Percentiles rank a stretch among this genome's conserved stretches.
Evolutionary conservation across 768 basidiomycete species (phyloP).

Genomic region (Rhodotorula graminis): DNA sequence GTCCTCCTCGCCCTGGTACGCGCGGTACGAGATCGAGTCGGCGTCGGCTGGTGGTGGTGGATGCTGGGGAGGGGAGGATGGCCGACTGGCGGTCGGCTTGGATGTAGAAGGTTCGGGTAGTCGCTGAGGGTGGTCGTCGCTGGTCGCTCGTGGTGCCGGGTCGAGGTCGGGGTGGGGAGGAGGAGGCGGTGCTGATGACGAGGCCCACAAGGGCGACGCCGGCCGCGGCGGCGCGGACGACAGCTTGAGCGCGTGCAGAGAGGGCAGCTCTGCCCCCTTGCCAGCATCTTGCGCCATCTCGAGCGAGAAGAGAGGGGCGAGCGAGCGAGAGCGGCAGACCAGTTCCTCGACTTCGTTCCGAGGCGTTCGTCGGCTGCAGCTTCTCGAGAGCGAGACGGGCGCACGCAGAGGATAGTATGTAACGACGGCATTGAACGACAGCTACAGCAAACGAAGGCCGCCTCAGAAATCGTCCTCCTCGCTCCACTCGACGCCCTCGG

Average conservation of each 20-base stretch:
- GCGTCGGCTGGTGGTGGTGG: too few relatives aligned
- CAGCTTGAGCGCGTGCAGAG: constrained; percentile 1
- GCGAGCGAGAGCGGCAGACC: neutral
- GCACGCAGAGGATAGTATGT: too few relatives aligned
- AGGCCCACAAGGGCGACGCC: neutral
- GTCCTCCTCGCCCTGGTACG: constrained; percentile 70
- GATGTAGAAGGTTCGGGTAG: too few relatives aligned
- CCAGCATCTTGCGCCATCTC: neutral
- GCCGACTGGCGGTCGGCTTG: too few relatives aligned
- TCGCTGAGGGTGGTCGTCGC: neutral
- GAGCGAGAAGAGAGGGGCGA: neutral
- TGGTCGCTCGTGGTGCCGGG: neutral
- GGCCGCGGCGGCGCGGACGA: neutral
- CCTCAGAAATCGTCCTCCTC: constrained; percentile 48
- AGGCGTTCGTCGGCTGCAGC: too few relatives aligned
- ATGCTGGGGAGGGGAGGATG: too few relatives aligned
- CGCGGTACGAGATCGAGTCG: constrained; percentile 58
- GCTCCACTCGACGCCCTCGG: constrained; percentile 70
- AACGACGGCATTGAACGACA: too few relatives aligned
- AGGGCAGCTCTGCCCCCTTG: neutral
- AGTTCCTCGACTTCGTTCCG: too few relatives aligned
- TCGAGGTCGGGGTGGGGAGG: too few relatives aligned
- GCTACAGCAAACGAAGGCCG: too few relatives aligned
- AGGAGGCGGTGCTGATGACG: neutral
- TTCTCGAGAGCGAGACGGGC: too few relatives aligned